These are phyloP conservation scores for Lasiosphaeria hispida DNA, from an alignment of 495 filamentous ascomycete genomes.

Conservation along the genomic window DNA sequence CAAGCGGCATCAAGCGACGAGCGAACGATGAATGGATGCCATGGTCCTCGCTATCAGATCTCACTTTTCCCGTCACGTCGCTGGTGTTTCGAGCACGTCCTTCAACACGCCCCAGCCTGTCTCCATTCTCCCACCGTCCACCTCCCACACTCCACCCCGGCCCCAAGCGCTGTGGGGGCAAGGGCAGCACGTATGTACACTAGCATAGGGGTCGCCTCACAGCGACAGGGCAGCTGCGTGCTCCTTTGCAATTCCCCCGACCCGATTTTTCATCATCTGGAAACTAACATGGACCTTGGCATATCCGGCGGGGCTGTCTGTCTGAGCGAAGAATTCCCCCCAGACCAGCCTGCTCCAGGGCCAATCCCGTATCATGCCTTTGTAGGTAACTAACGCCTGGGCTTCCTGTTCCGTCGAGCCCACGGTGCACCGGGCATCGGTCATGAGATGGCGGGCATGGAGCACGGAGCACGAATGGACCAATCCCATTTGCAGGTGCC, in stretches of 20 bases:
- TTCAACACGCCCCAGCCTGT: too few relatives aligned
- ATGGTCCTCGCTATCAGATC: too few relatives aligned
- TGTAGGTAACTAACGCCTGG: not conserved
- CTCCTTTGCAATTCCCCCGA: slow-evolving; percentile 12
- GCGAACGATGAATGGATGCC: too few relatives aligned
- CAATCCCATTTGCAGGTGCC: too few relatives aligned
- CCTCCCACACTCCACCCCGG: not conserved
- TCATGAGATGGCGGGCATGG: too few relatives aligned
- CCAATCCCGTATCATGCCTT: not conserved
- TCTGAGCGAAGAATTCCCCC: not conserved
- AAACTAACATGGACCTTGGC: not conserved
- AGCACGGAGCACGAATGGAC: too few relatives aligned
- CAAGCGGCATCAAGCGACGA: too few relatives aligned
- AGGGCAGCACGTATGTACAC: not conserved
- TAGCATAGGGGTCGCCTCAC: not conserved
- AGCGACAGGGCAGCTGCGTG: not conserved
- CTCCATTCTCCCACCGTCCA: not conserved
- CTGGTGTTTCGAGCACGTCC: slow-evolving; percentile 4
- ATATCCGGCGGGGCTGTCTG: not conserved
- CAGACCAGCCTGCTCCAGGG: not conserved
- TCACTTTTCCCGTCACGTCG: too few relatives aligned
- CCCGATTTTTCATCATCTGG: slow-evolving; percentile 3
- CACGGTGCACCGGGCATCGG: too few relatives aligned
- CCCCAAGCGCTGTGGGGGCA: not conserved
- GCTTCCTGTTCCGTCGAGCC: not conserved